Base-by-base conservation (phyloP, 441 rosid species). In the Mallotus japonicus region DNA sequence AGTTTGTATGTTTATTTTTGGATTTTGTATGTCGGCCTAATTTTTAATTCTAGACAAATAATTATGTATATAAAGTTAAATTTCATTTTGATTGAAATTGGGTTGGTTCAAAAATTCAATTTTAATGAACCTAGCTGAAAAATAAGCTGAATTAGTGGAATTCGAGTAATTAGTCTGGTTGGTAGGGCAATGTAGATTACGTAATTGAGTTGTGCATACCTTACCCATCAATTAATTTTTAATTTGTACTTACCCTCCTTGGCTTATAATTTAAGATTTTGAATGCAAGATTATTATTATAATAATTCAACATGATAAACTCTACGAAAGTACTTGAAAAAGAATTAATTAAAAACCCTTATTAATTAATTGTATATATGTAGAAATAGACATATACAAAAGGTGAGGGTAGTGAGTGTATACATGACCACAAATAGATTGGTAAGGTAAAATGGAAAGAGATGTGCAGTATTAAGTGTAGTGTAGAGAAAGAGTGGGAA, bases 231-330 rank as follows among this genome's bases (percentile, higher is more conserved):
- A 54, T 64, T 51, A 61, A 6, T 37, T 53, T 44, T 71, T 17
- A 63, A 32, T 72, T 71, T 8, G 51, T 63, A 59, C 67, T 65
- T 53, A 77, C 67, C 73, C 79, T 78, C 73, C 73, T 74, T 73
- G 76, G 77, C 75, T 77, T 81, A 71, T 79, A 71, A 73, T 82
- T 79, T 22, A 81, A 81, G 73, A 75, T 77, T 78, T 74, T 73
- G 75, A 50, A 65, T 49, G 46, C 57, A 76, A 70, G 70, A 77
- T 77, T 64, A 76, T 56, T 65, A 15, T 50, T 47, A 28, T 64
- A 75, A 72, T 74, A 69, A 80, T 78, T 70, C 64, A 65, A 72
- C 79, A 77, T 63, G 58, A 78, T 74, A 69, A 62, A 71, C 32
- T 66, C 65, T 14, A 37, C 14, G 32, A 14, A 67, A 67, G 63